Conservation (phyloP, 2,329 filamentous ascomycete genomes). For the Sclerotinia sclerotiorum region DNA sequence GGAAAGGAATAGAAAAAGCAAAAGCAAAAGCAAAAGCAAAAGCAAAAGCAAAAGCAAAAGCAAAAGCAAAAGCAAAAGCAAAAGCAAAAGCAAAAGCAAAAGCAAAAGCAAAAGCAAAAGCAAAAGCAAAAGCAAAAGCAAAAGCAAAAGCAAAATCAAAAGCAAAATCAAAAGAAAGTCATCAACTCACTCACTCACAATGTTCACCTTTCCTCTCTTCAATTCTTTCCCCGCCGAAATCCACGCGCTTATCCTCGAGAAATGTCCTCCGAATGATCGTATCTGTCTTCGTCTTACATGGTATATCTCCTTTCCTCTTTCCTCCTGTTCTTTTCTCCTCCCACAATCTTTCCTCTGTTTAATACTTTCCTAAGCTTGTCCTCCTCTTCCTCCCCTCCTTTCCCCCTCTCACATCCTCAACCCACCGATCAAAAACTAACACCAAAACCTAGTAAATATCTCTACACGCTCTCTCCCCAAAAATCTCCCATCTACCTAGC, state of each 20-base stretch:
- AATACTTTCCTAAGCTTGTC: too few species aligned
- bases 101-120: too few species aligned
- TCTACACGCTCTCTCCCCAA: constrained; percentile 29
- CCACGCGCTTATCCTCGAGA: constrained; percentile 31
- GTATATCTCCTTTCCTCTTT: constrained; percentile 36
- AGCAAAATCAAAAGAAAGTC: not conserved
- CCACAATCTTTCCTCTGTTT: too few species aligned
- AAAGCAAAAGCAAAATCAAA: too few species aligned
- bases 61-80: too few species aligned
- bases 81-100: too few species aligned
- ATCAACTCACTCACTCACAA: not conserved
- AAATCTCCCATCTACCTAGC: constrained; percentile 25
- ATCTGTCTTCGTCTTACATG: constrained; percentile 36
- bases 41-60: too few species aligned
- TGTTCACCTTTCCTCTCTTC: not conserved
- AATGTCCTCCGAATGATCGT: constrained; percentile 33
- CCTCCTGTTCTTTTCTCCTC: too few species aligned
- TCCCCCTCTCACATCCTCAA: too few species aligned
- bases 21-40: too few species aligned
- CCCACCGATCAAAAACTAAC: not conserved
- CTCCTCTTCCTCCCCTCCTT: not conserved
- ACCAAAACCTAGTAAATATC: constrained; percentile 28
- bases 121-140: too few species aligned
- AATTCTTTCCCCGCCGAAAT: constrained; percentile 34
- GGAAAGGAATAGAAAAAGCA: too few species aligned